A percentile compares a stretch with the other conserved stretches of the same genome.
Evolutionary conservation across 192 early-diverging fungal genomes (phyloP).

Genomic region (Phycomyces blakesleeanus): DNA sequence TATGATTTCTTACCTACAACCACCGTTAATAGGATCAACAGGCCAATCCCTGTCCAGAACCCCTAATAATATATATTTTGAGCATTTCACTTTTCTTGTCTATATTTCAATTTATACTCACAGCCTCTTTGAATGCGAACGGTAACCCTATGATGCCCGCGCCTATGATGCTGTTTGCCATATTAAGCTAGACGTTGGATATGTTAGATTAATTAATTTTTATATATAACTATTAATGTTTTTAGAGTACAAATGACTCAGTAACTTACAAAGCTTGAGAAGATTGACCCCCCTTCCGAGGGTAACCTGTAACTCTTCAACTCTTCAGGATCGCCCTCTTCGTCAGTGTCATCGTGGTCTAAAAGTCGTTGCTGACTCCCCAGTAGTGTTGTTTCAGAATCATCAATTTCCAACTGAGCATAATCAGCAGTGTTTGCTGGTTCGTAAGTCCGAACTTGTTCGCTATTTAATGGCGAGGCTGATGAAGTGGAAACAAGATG

Average conservation of each 20-base stretch:
- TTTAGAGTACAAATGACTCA: too few relatives aligned
- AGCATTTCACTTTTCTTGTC: not conserved
- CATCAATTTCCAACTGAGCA: slow-evolving; percentile 28
- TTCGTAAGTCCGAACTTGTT: not conserved
- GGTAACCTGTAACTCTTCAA: slow-evolving; percentile 29
- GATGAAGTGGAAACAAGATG: too few relatives aligned
- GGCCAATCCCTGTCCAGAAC: slow-evolving; percentile 43
- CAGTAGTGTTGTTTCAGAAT: slow-evolving; percentile 13
- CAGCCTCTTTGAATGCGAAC: slow-evolving; percentile 80
- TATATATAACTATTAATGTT: not conserved
- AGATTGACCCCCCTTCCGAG: slow-evolving; percentile 50
- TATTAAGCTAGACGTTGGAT: slow-evolving; percentile 54
- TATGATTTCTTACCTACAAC: slow-evolving; percentile 53
- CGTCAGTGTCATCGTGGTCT: slow-evolving; percentile 10
- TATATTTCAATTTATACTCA: slow-evolving; percentile 18
- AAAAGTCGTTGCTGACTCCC: slow-evolving; percentile 1
- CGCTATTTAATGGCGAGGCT: too few relatives aligned
- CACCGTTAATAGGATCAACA: slow-evolving; percentile 55
- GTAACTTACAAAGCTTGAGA: slow-evolving; percentile 47
- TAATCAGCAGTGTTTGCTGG: slow-evolving; percentile 7
- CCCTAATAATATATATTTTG: slow-evolving; percentile 29
- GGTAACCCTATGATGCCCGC: slow-evolving; percentile 86
- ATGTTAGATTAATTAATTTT: not conserved
- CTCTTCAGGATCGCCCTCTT: slow-evolving; percentile 13
- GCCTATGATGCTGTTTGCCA: slow-evolving; percentile 93